These are phyloP conservation scores for Termitomyces sp. DNA, from an alignment of 1,284 basidiomycete species.

Conservation along the genomic window DNA sequence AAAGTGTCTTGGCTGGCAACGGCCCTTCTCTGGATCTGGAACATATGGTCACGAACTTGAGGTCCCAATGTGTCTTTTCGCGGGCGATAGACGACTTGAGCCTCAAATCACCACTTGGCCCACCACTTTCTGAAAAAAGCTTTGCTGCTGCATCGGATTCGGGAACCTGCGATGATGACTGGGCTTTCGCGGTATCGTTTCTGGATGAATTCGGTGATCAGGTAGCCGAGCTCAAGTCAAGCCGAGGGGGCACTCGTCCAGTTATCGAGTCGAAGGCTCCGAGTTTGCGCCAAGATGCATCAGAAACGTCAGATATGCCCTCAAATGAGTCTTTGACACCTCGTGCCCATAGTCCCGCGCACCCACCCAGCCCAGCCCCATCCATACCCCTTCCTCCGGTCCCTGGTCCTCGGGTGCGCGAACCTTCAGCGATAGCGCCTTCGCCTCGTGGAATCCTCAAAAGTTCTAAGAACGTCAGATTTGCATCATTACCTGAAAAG, in stretches of 20 bases:
- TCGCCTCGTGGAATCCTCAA: constrained; percentile 35
- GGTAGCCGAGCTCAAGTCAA: constrained; percentile 5
- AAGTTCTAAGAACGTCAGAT: constrained; percentile 37
- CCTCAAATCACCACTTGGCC: constrained; percentile 4
- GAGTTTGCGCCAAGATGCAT: background rate
- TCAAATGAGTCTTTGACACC: constrained; percentile 11
- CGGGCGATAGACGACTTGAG: constrained; percentile 18
- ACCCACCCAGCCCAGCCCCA: constrained; percentile 20
- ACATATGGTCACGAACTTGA: constrained; percentile 51
- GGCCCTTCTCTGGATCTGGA: constrained; percentile 40
- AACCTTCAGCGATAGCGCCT: constrained; percentile 10
- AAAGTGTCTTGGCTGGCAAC: constrained; percentile 22
- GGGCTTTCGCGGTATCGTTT: constrained; percentile 41
- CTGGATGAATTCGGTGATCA: constrained; percentile 24
- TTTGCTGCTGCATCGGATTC: constrained; percentile 12
- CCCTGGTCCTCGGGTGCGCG: constrained; percentile 10
- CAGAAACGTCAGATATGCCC: background rate
- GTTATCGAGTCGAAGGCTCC: constrained; percentile 1
- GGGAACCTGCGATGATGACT: constrained; percentile 31
- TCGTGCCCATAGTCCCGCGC: constrained; percentile 1
- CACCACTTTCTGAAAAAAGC: constrained; percentile 11
- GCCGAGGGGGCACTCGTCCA: background rate
- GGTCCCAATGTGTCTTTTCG: constrained; percentile 35
- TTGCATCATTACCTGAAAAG: constrained; percentile 30
- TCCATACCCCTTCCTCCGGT: constrained; percentile 23